Percentiles rank a stretch among this genome's conserved stretches.
phyloP scores from a whole-genome alignment of 371 early-diverging fungal species.

The Rhizomucor pusillus region DNA sequence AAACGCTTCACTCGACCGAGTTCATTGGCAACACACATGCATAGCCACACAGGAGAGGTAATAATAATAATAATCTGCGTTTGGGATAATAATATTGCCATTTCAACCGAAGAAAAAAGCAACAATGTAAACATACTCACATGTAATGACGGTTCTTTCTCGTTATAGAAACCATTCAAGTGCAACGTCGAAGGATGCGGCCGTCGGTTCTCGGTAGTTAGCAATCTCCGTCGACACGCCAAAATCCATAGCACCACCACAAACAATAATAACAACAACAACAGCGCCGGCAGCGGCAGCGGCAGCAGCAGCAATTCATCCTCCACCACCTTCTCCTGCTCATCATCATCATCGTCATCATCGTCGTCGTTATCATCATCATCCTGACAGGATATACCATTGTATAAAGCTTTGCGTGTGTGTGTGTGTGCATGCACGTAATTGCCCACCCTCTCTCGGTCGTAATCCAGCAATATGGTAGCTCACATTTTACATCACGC shows the following conservation, averaged over 20 bases:
- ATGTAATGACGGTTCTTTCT: background rate
- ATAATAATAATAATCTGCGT: background rate
- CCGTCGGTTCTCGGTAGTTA: constrained; percentile 32
- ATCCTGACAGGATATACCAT: too few relatives aligned
- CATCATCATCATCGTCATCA: background rate
- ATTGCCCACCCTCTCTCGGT: too few relatives aligned
- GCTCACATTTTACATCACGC: too few relatives aligned
- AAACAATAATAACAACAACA: constrained; percentile 2
- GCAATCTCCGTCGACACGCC: constrained; percentile 31
- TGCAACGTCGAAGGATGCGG: constrained; percentile 31
- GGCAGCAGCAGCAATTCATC: background rate
- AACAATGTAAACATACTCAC: background rate
- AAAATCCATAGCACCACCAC: constrained; percentile 20
- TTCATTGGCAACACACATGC: constrained; percentile 57
- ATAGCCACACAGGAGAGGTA: constrained; percentile 64
- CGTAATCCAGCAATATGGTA: too few relatives aligned
- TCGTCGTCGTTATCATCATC: too few relatives aligned
- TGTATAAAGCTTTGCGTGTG: too few relatives aligned
- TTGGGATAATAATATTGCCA: background rate
- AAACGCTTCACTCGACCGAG: constrained; percentile 62
- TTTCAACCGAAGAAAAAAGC: background rate
- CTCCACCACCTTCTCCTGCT: background rate
- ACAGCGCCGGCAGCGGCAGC: background rate
- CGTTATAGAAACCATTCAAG: constrained; percentile 28
- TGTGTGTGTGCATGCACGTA: too few relatives aligned